Evolutionary conservation across 2,329 filamentous ascomycete species (phyloP), one percentile per base, ranked within the genome.

Genomic region (Fusarium goolgardi): DNA sequence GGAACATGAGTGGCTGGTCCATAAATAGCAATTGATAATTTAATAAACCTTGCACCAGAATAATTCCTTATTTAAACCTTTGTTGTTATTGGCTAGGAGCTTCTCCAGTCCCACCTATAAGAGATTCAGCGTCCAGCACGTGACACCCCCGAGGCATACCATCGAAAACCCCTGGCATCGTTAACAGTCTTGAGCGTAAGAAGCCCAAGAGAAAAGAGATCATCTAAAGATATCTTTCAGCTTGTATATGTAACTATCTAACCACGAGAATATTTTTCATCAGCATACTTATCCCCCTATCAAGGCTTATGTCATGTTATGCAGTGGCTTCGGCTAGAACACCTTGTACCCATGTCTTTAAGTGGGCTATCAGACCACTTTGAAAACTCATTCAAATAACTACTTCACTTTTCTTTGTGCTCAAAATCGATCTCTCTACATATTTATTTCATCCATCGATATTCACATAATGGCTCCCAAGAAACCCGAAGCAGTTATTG

Each of bases 401-500:
- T 56, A 67, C 44, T 39, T 63, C 41, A 39, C 63, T 56, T 27
- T 60, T 58, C 52, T 59, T 25, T 53, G 47, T 44, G 31, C 44
- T 32, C 21, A 40, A 57, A 47, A 65, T 29, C 43, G 23, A 58
- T 18, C 11, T 50, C 49, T 41, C 31, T 23, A 55, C 47, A 55
- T 34, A 29, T 25, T 55, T 16, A 45, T 34, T 46, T 57, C 46
- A 23, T 53, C 21, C 21, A 39, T 53, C n/a, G 49, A 35, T 37
- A 61, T 49, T 43, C 18, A 68, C 56, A 72, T 40, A 41, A 82
- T 82, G 81, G 71, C 81, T 29, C 81, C 81, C 43, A 82, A 82
- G 71, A 82, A 82, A 71, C 65, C 72, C 27, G 77, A 80, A 54
- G 70, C 75, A 31, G 77, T 80, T 59, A 77, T 73, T 59, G 78